Evolutionary conservation across 2,329 filamentous ascomycete genomes (phyloP).

Genomic region (Boeremia lycopersici): DNA sequence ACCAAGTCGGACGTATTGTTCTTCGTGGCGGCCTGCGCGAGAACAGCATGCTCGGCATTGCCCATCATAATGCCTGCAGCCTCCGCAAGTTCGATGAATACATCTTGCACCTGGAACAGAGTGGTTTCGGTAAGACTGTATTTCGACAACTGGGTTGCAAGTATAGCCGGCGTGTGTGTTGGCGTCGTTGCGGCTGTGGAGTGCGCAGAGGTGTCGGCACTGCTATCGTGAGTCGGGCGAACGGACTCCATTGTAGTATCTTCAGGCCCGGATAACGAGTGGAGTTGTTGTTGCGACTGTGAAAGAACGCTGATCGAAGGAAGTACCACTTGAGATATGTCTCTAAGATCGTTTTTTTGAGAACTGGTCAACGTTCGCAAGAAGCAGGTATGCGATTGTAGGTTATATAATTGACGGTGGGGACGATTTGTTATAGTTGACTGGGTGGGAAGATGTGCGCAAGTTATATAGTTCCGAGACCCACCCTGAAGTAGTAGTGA

Average conservation of each 20-base stretch:
- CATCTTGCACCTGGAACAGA: conserved; percentile 24
- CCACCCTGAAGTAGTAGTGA: not conserved
- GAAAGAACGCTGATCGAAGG: too few species aligned
- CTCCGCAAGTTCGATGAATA: conserved; percentile 34
- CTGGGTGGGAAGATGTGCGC: not conserved
- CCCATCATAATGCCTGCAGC: conserved; percentile 43
- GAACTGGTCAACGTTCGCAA: not conserved
- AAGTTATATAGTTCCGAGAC: not conserved
- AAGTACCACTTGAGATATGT: not conserved
- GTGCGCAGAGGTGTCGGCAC: conserved; percentile 9
- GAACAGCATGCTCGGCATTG: conserved; percentile 35
- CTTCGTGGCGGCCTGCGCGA: conserved; percentile 31
- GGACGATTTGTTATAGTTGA: not conserved
- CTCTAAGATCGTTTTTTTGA: not conserved
- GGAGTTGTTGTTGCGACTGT: not conserved
- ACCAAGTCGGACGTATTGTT: conserved; percentile 58
- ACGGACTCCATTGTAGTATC: not conserved
- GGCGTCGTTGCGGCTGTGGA: conserved; percentile 16
- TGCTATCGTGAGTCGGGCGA: not conserved
- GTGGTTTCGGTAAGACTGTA: conserved; percentile 20
- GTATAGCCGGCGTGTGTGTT: conserved; percentile 14
- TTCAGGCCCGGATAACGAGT: not conserved
- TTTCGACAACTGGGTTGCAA: conserved; percentile 22
- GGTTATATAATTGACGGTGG: not conserved
- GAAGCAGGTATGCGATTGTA: not conserved